Base-by-base conservation (phyloP, 2,329 filamentous ascomycete genomes). In the Coniochaeta sp. region DNA sequence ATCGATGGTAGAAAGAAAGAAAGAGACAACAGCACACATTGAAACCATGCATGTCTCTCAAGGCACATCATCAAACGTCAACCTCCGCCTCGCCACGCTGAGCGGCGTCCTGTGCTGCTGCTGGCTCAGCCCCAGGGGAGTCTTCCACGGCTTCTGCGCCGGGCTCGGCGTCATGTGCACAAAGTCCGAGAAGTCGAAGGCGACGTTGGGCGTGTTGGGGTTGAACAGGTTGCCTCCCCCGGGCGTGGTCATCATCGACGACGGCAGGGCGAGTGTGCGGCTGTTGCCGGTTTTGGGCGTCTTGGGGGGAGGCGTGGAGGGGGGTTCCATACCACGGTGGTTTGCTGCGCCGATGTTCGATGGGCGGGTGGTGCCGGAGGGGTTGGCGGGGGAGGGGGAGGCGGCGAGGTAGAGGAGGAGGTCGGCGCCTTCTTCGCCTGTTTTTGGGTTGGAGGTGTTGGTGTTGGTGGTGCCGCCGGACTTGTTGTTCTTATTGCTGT, bases 111-210 rank as follows among this genome's bases (percentile, higher is more conserved):
- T 76, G 50, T 71, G 66, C 9, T 67, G 61, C 50, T 71, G 66
- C 9, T 67, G 61, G 16, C 71, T 65, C 27, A 76, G 74, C 26
- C 81, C 77, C 10, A 82, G 68, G 10, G 90, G 91, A 0, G 91
- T 95, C 66, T 87, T 89, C 88, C 91, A 96, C 9, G 85, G 80
- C 59, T 84, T 89, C 71, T 96, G 94, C 24, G 90, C 94, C 18
- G 94, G 94, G 63, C 90, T 96, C 0, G 94, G 94, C 6, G 94
- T 96, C 66, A 97, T 92, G 70, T 97, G 96, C 65, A 97, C 86
- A 70, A 96, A 99, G 65, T 99, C 94, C 50, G 91, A 83, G 71
- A 97, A 95, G 72, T 97, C 95, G 69, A 97, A 95, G 47, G 69
- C 72, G 63, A 91, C 87, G 14, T 86, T 86, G 0, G 92, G 92